These are phyloP conservation scores for Leccinum disarticulatum DNA, from an alignment of 768 basidiomycete species.

Conservation along the genomic window DNA sequence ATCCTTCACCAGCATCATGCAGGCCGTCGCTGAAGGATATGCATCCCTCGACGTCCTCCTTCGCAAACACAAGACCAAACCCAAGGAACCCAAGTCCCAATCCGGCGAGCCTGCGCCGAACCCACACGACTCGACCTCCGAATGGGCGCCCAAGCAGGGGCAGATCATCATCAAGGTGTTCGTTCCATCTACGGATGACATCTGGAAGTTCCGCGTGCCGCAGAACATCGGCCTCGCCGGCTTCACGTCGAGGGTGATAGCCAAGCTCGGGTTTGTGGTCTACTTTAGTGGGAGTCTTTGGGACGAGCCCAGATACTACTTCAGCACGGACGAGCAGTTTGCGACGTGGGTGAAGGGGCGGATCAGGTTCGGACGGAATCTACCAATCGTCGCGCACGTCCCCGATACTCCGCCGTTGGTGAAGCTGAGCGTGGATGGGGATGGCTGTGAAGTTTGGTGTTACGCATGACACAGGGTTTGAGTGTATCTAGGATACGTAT, in stretches of 20 bases:
- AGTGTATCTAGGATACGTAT: neutral
- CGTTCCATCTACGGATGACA: slow-evolving; percentile 39
- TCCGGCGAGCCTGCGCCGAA: neutral
- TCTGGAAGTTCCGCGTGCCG: slow-evolving; percentile 40
- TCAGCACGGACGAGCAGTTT: slow-evolving; percentile 35
- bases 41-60: slow-evolving; percentile 18
- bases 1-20: slow-evolving; percentile 16
- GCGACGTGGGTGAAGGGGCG: slow-evolving; percentile 34
- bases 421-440: slow-evolving; percentile 15
- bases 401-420: slow-evolving; percentile 16
- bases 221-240: slow-evolving; percentile 29
- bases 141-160: slow-evolving; percentile 36
- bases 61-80: slow-evolving; percentile 15
- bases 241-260: slow-evolving; percentile 33
- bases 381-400: slow-evolving; percentile 36
- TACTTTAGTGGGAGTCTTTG: slow-evolving; percentile 33
- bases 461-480: neutral
- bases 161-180: slow-evolving; percentile 41
- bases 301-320: slow-evolving; percentile 30
- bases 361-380: slow-evolving; percentile 35
- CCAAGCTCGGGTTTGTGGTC: slow-evolving; percentile 38
- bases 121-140: slow-evolving; percentile 3
- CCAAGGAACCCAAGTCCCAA: neutral
- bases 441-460: slow-evolving; percentile 26
- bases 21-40: slow-evolving; percentile 15